These are phyloP conservation scores for Metschnikowia arizonensis DNA, from an alignment of 805 yeast genomes.

Conservation along the genomic window DNA sequence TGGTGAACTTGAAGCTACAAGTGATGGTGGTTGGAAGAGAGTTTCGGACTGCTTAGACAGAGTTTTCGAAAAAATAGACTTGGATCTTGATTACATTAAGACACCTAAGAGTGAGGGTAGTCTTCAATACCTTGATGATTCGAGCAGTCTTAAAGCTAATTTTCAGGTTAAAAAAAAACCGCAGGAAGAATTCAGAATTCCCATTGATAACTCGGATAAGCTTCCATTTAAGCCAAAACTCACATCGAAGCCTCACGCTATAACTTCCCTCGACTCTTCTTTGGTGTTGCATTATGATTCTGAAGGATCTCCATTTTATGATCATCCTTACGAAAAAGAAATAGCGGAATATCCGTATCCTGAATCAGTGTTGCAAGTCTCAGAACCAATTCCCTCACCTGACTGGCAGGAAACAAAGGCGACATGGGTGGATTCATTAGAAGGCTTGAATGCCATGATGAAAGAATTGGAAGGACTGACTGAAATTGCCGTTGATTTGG, in stretches of 20 bases:
- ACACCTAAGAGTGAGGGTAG: constrained; percentile 21
- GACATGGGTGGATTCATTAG: constrained; percentile 65
- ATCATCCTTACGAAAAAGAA: constrained; percentile 79
- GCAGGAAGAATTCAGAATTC: constrained; percentile 52
- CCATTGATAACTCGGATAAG: constrained; percentile 64
- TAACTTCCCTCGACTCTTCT: constrained; percentile 53
- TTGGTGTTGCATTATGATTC: constrained; percentile 15
- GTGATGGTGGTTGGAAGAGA: constrained; percentile 53
- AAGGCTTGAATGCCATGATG: constrained; percentile 51
- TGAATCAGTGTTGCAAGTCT: constrained; percentile 38
- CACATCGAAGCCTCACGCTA: constrained; percentile 65
- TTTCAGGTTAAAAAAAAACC: constrained; percentile 48
- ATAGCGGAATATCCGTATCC: constrained; percentile 71
- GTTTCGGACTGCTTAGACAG: constrained; percentile 62
- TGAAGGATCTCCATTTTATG: constrained; percentile 30
- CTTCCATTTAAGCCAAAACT: constrained; percentile 77
- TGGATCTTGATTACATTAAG: constrained; percentile 50
- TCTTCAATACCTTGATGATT: constrained; percentile 7
- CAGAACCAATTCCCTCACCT: constrained; percentile 46
- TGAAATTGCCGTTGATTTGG: constrained; percentile 89
- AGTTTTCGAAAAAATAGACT: constrained; percentile 73
- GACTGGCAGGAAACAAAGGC: constrained; percentile 67
- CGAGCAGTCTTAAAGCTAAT: constrained; percentile 2
- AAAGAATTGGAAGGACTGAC: constrained; percentile 44
- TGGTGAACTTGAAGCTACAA: constrained; percentile 42